Evolutionary conservation across 345 rosid genomes (phyloP).

Genomic region (Erodium maritimum): DNA sequence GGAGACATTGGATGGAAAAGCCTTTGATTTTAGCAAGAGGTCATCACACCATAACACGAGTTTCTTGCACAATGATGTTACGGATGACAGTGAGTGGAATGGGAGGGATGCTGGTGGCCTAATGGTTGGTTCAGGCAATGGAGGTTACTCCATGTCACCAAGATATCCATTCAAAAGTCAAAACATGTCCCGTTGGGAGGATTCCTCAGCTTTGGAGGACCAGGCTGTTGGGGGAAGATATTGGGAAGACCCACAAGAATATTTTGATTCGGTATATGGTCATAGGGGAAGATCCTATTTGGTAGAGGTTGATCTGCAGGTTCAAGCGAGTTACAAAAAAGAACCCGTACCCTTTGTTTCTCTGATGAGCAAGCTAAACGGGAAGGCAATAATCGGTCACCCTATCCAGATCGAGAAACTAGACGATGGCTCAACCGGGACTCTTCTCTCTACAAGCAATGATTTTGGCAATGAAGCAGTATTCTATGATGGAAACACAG

Average conservation of each 20-base stretch:
- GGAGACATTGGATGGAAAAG: conserved; percentile 21
- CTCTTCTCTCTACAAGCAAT: conserved; percentile 26
- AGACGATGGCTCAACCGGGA: conserved; percentile 60
- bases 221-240: conserved; percentile 22
- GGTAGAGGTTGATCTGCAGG: conserved; percentile 82
- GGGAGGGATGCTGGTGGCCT: conserved; percentile 29
- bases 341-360: conserved; percentile 79
- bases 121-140: conserved; percentile 26
- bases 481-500: conserved; percentile 33
- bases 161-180: conserved; percentile 29
- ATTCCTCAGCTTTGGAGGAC: conserved; percentile 41
- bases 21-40: conserved; percentile 29
- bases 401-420: conserved; percentile 65
- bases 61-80: conserved; percentile 22
- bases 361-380: conserved; percentile 61
- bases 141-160: conserved; percentile 23
- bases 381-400: conserved; percentile 91
- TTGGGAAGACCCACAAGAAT: conserved; percentile 30
- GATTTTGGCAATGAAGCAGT: conserved; percentile 34
- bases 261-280: conserved; percentile 26
- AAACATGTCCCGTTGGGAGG: conserved; percentile 44
- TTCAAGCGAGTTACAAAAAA: conserved; percentile 66
- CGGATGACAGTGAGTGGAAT: conserved; percentile 35
- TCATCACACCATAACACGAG: conserved; percentile 25
- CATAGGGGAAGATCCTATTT: conserved; percentile 32